Percentiles rank a stretch among this genome's conserved stretches.
Conservation (phyloP, 2,329 filamentous ascomycete genomes). For the Aspergillus melleus region DNA sequence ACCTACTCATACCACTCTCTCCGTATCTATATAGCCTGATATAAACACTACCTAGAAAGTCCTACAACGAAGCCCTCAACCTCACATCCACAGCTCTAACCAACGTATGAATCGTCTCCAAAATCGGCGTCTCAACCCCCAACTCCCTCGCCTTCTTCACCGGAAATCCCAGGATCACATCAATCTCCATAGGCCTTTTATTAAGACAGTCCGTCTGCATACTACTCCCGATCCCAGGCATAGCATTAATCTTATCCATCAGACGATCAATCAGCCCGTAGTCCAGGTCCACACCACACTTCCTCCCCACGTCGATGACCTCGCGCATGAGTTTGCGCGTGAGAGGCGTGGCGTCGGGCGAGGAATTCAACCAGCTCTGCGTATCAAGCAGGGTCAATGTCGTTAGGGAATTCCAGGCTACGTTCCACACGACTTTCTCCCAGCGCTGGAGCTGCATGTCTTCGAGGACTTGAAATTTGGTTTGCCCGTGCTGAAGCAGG, state of each 20-base stretch:
- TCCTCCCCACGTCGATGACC: slow-evolving; percentile 42
- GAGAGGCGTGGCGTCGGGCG: slow-evolving; percentile 38
- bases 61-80: slow-evolving; percentile 2
- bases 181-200: slow-evolving; percentile 47
- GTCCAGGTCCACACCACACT: slow-evolving; percentile 39
- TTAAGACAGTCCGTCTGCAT: slow-evolving; percentile 48
- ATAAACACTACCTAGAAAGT: not conserved
- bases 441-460: slow-evolving; percentile 41
- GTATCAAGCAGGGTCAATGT: slow-evolving; percentile 46
- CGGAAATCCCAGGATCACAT: slow-evolving; percentile 48
- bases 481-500: slow-evolving; percentile 45
- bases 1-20: not conserved
- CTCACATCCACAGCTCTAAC: slow-evolving; percentile 28
- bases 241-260: slow-evolving; percentile 39
- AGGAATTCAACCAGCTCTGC: slow-evolving; percentile 44
- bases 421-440: slow-evolving; percentile 47
- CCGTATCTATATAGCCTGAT: not conserved
- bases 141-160: slow-evolving; percentile 42
- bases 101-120: slow-evolving; percentile 42
- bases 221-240: slow-evolving; percentile 45
- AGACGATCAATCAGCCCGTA: slow-evolving; percentile 40
- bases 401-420: slow-evolving; percentile 44
- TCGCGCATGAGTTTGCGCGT: slow-evolving; percentile 46
- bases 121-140: slow-evolving; percentile 39
- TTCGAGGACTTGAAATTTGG: slow-evolving; percentile 34